These are phyloP conservation scores for Coemansia aciculifera DNA, from an alignment of 192 early-diverging fungal genomes.

Conservation along the genomic window DNA sequence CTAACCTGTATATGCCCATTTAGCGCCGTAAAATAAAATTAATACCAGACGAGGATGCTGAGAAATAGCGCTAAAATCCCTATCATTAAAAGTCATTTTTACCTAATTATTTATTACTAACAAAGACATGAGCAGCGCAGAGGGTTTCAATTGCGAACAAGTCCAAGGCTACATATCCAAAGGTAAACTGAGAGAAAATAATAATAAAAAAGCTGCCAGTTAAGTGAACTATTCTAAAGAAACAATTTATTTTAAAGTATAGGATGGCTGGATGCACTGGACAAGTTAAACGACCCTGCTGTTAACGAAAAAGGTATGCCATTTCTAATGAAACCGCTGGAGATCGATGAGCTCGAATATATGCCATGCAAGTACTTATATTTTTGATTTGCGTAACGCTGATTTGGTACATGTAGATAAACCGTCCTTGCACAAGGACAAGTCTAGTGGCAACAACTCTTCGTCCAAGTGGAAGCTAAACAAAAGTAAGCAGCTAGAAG, in stretches of 20 bases:
- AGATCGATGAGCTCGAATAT: background rate
- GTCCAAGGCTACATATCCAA: conserved; percentile 37
- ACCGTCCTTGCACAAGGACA: conserved; percentile 30
- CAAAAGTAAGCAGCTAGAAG: conserved; percentile 24
- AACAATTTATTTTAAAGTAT: background rate
- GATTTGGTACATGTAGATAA: conserved; percentile 29
- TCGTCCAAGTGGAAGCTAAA: conserved; percentile 22
- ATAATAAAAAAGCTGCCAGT: background rate
- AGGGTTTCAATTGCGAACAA: conserved; percentile 27
- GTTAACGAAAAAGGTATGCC: conserved; percentile 12
- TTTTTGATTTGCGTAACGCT: background rate
- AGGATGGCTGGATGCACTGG: conserved; percentile 50
- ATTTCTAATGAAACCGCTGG: background rate
- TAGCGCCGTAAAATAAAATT: background rate
- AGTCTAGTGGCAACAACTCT: background rate
- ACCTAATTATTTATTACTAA: background rate
- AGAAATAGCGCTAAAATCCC: too few species aligned
- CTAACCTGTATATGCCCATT: background rate
- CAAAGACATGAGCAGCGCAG: conserved; percentile 17
- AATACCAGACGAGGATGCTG: background rate
- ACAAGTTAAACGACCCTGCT: conserved; percentile 23
- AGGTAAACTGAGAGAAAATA: conserved; percentile 6
- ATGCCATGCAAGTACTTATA: background rate
- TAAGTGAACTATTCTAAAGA: background rate
- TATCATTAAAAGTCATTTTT: background rate